Evolutionary conservation across 768 basidiomycete genomes (phyloP).

Genomic region (Kwoniella europaea): DNA sequence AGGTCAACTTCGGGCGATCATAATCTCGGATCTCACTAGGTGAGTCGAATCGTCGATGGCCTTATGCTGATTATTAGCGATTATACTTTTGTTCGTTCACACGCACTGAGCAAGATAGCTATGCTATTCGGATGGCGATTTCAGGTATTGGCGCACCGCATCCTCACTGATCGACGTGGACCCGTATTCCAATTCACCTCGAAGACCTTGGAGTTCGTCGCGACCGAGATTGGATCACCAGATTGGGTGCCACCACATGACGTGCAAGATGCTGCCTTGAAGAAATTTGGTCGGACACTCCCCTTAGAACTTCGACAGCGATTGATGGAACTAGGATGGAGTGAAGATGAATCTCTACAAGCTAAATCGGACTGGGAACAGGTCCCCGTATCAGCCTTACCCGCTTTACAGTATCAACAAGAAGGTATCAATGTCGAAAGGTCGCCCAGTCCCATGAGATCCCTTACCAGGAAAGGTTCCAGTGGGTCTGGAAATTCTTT

Average conservation of each 20-base stretch:
- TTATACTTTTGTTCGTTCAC: slow-evolving; percentile 12
- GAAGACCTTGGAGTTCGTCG: slow-evolving; percentile 40
- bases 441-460: slow-evolving; percentile 24
- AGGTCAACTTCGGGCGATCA: slow-evolving; percentile 20
- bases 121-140: slow-evolving; percentile 39
- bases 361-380: slow-evolving; percentile 31
- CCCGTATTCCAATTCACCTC: slow-evolving; percentile 43
- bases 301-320: slow-evolving; percentile 46
- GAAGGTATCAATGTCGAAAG: slow-evolving; percentile 3
- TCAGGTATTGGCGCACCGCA: slow-evolving; percentile 34
- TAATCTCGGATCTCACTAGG: slow-evolving; percentile 26
- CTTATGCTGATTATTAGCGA: slow-evolving; percentile 14
- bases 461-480: slow-evolving; percentile 26
- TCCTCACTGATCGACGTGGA: slow-evolving; percentile 38
- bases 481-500: slow-evolving; percentile 28
- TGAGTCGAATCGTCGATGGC: slow-evolving; percentile 3
- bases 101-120: slow-evolving; percentile 33
- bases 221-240: slow-evolving; percentile 46
- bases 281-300: slow-evolving; percentile 41
- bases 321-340: slow-evolving; percentile 51
- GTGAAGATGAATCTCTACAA: slow-evolving; percentile 31
- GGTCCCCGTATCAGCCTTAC: slow-evolving; percentile 38
- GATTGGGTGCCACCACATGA: slow-evolving; percentile 42
- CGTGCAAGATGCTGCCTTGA: slow-evolving; percentile 42
- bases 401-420: slow-evolving; percentile 33